Conservation (phyloP, 1,284 basidiomycete species). For the Microbotryum violaceum region DNA sequence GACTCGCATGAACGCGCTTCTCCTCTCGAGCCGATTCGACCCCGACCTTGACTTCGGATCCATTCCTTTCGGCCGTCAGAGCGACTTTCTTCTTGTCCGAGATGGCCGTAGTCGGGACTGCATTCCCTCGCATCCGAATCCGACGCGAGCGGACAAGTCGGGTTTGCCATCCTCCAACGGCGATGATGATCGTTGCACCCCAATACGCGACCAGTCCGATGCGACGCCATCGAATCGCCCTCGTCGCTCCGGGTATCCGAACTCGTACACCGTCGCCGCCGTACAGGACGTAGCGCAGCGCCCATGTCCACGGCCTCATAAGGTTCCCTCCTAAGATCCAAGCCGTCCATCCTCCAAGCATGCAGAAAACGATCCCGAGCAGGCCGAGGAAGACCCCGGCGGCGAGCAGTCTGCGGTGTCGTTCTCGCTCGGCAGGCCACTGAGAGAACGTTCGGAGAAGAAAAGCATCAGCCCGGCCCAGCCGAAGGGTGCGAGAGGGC, state of each 20-base stretch:
- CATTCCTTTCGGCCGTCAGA: neutral
- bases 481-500: neutral
- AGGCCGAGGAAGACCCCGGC: slow-evolving; percentile 76
- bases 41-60: slow-evolving; percentile 11
- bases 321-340: slow-evolving; percentile 69
- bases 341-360: slow-evolving; percentile 86
- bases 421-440: slow-evolving; percentile 77
- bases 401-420: slow-evolving; percentile 76
- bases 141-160: slow-evolving; percentile 68
- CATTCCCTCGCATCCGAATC: slow-evolving; percentile 42
- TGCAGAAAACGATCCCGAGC: slow-evolving; percentile 65
- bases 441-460: slow-evolving; percentile 39
- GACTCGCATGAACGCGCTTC: slow-evolving; percentile 48
- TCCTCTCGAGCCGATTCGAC: slow-evolving; percentile 32
- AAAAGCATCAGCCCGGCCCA: neutral
- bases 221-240: slow-evolving; percentile 61
- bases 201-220: slow-evolving; percentile 75
- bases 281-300: slow-evolving; percentile 51
- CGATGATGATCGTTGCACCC: slow-evolving; percentile 67
- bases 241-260: neutral
- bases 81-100: slow-evolving; percentile 13
- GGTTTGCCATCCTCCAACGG: slow-evolving; percentile 86
- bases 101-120: neutral
- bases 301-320: slow-evolving; percentile 73
- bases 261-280: slow-evolving; percentile 54